Conservation (phyloP, 1,284 basidiomycete species). For the Irpex sp. region DNA sequence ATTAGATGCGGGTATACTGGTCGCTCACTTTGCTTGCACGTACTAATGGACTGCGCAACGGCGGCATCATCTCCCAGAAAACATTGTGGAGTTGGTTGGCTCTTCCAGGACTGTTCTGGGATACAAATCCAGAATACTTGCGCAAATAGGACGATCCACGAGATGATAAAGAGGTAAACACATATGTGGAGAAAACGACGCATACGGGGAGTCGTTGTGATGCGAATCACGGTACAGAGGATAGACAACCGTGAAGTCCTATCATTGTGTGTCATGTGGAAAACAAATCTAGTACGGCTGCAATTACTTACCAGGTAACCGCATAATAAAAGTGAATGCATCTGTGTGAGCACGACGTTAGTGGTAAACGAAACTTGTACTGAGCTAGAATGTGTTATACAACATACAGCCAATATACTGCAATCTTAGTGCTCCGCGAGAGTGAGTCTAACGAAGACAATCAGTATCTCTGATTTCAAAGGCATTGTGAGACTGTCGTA, state of each 20-base stretch:
- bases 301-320: background rate
- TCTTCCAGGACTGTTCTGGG: background rate
- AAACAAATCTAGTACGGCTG: too few relatives aligned
- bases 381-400: too few relatives aligned
- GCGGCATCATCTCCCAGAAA: background rate
- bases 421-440: background rate
- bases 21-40: background rate
- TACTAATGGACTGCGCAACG: background rate
- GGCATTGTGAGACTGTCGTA: background rate
- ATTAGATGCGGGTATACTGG: background rate
- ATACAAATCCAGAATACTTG: background rate
- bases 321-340: background rate
- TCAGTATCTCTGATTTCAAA: background rate
- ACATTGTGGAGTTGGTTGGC: background rate
- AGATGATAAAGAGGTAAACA: background rate
- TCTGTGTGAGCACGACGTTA: background rate
- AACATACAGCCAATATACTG: background rate
- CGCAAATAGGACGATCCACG: background rate
- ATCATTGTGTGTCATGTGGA: too few relatives aligned
- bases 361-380: too few relatives aligned
- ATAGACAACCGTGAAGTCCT: background rate
- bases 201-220: background rate
- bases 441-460: background rate
- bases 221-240: background rate
- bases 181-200: background rate